Percentiles rank a stretch among this genome's conserved stretches.
phyloP scores from a whole-genome alignment of 163 green algal species.

The Chlamydomonas reinhardtii region DNA sequence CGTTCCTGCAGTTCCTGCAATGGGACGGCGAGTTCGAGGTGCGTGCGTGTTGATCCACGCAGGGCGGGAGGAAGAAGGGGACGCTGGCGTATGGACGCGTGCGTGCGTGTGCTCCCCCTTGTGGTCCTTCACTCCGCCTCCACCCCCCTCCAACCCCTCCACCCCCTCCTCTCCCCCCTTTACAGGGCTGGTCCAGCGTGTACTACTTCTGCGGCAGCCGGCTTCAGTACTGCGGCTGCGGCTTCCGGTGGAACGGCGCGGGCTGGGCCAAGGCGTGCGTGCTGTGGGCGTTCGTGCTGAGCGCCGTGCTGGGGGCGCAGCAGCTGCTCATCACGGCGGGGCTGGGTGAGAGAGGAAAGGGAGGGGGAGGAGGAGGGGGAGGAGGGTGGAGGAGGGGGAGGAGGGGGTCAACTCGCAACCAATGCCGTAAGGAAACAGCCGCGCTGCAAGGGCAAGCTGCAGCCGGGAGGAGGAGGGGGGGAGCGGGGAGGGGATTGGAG shows the following conservation, averaged over 20 bases:
- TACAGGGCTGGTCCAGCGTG: slow-evolving; percentile 74
- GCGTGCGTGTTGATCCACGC: no score
- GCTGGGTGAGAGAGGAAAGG: slow-evolving; percentile 63
- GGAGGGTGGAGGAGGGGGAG: not conserved
- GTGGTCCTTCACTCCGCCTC: no score
- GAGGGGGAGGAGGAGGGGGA: not conserved
- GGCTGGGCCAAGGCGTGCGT: slow-evolving; percentile 81
- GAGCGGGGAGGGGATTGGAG: not conserved
- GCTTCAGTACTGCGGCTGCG: slow-evolving; percentile 78
- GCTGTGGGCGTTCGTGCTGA: slow-evolving; percentile 86
- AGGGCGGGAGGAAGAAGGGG: no score
- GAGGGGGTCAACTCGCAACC: no score
- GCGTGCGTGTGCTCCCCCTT: no score
- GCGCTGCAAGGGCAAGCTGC: no score
- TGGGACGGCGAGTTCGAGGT: not conserved
- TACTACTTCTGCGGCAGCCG: slow-evolving; percentile 87
- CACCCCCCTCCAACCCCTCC: no score
- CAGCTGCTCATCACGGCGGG: slow-evolving; percentile 72
- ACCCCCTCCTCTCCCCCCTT: not conserved
- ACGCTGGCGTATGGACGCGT: no score
- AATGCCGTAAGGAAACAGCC: no score
- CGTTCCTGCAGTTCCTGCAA: not conserved
- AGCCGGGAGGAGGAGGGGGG: not conserved
- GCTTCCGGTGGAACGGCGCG: slow-evolving; percentile 78
- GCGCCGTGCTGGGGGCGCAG: slow-evolving; percentile 74